A percentile compares a stretch with the other conserved stretches of the same genome.
phyloP scores from a whole-genome alignment of 2,329 filamentous ascomycete species.

The Diaporthe citrichinensis region DNA sequence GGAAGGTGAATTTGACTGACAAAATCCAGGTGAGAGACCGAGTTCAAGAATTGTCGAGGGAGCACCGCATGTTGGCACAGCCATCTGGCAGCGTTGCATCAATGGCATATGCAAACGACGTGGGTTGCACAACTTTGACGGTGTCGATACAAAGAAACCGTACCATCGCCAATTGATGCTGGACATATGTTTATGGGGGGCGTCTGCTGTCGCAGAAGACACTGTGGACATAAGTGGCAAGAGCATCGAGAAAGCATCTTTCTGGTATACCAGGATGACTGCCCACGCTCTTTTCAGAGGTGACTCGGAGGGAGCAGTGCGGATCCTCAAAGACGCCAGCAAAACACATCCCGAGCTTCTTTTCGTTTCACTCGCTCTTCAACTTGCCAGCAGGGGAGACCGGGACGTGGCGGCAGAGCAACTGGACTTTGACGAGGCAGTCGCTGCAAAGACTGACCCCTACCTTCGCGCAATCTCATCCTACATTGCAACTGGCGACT shows the following conservation, averaged over 20 bases:
- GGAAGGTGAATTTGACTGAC: constrained; percentile 6
- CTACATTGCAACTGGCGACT: constrained; percentile 82
- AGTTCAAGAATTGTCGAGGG: constrained; percentile 59
- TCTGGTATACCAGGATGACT: constrained; percentile 79
- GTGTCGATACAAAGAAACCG: constrained; percentile 73
- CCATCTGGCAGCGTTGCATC: constrained; percentile 74
- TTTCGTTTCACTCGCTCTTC: constrained; percentile 77
- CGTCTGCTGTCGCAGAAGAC: constrained; percentile 79
- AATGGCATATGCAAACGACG: constrained; percentile 74
- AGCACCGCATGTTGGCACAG: constrained; percentile 60
- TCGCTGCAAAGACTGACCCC: constrained; percentile 78
- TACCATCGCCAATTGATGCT: constrained; percentile 82
- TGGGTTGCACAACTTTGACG: constrained; percentile 74
- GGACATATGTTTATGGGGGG: constrained; percentile 80
- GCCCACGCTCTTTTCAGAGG: constrained; percentile 83
- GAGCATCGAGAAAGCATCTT: constrained; percentile 64
- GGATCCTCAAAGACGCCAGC: constrained; percentile 78
- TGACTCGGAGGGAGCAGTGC: constrained; percentile 76
- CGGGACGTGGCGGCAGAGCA: constrained; percentile 61
- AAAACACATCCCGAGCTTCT: constrained; percentile 73
- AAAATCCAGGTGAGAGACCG: constrained; percentile 36
- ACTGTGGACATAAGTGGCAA: constrained; percentile 59
- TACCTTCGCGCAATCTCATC: constrained; percentile 86
- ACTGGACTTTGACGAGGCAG: constrained; percentile 70
- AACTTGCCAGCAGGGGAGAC: constrained; percentile 70